Evolutionary conservation across 495 filamentous ascomycete genomes (phyloP).

Genomic region (Antarctomyces pellizariae): DNA sequence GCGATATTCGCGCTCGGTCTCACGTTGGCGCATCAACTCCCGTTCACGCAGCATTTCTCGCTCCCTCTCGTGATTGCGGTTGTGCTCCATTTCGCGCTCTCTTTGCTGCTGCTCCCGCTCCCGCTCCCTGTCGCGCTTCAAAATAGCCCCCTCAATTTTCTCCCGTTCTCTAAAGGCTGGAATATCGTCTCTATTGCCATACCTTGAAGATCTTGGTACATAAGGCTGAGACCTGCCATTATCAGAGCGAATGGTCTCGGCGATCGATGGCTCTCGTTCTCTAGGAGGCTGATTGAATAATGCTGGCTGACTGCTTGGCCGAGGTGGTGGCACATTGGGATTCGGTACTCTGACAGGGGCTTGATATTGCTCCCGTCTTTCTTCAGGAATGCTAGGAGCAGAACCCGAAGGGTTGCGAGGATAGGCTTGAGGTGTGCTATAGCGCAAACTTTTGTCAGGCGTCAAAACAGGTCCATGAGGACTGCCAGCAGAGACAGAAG

Average conservation of each 20-base stretch:
- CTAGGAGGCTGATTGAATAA: conserved; percentile 20
- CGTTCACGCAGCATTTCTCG: conserved; percentile 6
- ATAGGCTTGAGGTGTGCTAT: conserved; percentile 28
- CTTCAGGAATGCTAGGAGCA: conserved; percentile 14
- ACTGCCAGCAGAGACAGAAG: no score
- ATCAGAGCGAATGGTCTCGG: conserved; percentile 1
- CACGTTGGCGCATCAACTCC: conserved; percentile 3
- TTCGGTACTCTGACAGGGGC: conserved; percentile 18
- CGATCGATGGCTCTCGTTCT: conserved; percentile 14
- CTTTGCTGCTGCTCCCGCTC: conserved; percentile 21
- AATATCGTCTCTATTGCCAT: no score
- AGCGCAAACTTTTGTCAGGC: conserved; percentile 28
- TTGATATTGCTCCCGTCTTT: conserved; percentile 17
- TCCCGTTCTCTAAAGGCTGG: no score
- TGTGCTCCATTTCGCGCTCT: conserved; percentile 15
- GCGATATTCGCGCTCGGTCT: conserved; percentile 10
- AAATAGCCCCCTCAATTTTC: neutral
- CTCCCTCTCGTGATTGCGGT: conserved; percentile 6
- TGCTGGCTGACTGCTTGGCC: conserved; percentile 27
- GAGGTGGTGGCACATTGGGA: conserved; percentile 18
- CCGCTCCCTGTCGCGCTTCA: conserved; percentile 16
- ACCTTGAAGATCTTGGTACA: no score
- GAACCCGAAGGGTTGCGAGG: conserved; percentile 12
- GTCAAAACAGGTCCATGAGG: conserved; percentile 23
- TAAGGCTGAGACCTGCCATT: no score